Conservation (phyloP, 164 flowering plant species). For the Stephania cephalantha region DNA sequence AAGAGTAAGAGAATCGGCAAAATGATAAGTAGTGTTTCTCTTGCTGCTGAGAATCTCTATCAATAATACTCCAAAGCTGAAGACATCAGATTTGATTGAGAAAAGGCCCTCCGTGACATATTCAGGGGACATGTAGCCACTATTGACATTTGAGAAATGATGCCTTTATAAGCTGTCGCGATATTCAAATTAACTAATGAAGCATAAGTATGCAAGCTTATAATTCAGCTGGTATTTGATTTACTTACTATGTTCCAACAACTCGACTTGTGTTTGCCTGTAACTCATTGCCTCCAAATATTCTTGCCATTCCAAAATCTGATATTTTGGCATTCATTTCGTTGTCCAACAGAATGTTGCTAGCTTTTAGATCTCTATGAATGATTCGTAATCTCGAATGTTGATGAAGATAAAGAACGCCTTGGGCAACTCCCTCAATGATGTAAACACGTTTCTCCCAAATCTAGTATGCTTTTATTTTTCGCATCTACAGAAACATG, state of each 20-base stretch:
- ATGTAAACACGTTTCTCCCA: background rate
- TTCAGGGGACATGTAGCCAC: constrained; percentile 9
- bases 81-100: constrained; percentile 11
- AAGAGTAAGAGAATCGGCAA: background rate
- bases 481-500: background rate
- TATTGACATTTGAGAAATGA: background rate
- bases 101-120: constrained; percentile 12
- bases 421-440: constrained; percentile 7
- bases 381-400: constrained; percentile 12
- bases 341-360: constrained; percentile 12
- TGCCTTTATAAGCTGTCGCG: too few species aligned
- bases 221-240: background rate
- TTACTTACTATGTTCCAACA: constrained; percentile 10
- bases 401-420: constrained; percentile 10
- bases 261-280: constrained; percentile 8
- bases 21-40: constrained; percentile 1
- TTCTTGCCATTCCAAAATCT: constrained; percentile 8
- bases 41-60: constrained; percentile 4
- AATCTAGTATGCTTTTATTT: background rate
- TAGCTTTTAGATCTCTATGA: constrained; percentile 13
- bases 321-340: constrained; percentile 6
- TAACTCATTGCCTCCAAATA: constrained; percentile 7
- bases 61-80: constrained; percentile 5
- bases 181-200: too few species aligned
- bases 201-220: too few species aligned